Evolutionary conservation across 306 rosid species (phyloP).

Genomic region (Rosa persica): DNA sequence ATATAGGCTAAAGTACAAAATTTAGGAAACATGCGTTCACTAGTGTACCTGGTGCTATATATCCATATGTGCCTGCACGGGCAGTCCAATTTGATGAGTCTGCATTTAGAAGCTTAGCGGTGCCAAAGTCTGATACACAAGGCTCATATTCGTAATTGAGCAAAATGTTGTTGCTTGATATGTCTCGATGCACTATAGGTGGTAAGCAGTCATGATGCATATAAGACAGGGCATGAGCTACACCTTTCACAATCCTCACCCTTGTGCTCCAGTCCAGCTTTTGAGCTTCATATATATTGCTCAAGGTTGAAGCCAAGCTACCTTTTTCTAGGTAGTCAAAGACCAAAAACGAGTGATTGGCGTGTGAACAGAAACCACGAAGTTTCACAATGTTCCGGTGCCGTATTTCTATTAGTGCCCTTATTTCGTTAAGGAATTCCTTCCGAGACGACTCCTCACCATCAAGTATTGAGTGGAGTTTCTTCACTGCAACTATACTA

Average conservation of each 20-base stretch:
- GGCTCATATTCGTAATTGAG: constrained; percentile 10
- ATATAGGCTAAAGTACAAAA: background rate
- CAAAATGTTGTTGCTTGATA: constrained; percentile 7
- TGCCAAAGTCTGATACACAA: constrained; percentile 14
- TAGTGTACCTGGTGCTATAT: constrained; percentile 17
- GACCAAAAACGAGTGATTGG: background rate
- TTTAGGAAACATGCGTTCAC: background rate
- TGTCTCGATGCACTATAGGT: constrained; percentile 12
- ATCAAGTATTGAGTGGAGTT: background rate
- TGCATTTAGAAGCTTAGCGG: constrained; percentile 9
- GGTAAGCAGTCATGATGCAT: constrained; percentile 5
- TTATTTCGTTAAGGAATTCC: background rate
- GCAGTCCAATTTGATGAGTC: constrained; percentile 9
- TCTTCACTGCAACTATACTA: background rate
- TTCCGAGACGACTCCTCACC: background rate
- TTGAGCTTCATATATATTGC: background rate
- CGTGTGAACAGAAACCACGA: background rate
- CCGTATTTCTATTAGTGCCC: background rate
- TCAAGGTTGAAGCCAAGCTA: background rate
- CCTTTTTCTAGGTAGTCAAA: constrained; percentile 7
- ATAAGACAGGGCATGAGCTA: background rate
- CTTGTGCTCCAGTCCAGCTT: background rate
- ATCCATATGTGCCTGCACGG: constrained; percentile 21
- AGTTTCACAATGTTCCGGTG: constrained; percentile 13
- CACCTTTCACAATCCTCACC: background rate